Evolutionary conservation across 2,329 filamentous ascomycete species (phyloP), one percentile per base, ranked within the genome.

Genomic region (Aureobasidium sp.): DNA sequence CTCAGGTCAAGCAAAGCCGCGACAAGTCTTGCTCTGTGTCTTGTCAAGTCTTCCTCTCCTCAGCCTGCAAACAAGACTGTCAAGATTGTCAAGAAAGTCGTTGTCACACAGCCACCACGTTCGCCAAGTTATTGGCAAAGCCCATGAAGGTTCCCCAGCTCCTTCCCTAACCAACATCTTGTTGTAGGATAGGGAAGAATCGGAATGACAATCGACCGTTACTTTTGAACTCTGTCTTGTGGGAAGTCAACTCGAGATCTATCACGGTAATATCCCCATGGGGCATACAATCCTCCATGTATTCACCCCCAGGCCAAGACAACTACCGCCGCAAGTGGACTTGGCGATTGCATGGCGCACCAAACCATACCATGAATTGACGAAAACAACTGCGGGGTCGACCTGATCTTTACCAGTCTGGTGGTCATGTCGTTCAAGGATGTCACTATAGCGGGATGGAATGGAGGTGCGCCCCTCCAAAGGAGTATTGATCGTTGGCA

Each of bases 311-410:
- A 40, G 42, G 43, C 56, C 56, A 60, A 60, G 56, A 60, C 31
- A 15, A 27, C 13, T n/a, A 7, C 13, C 10, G n/a, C 9, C 16
- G 27, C 11, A 58, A 55, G 54, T 45, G 38, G 29, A 33, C 56
- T 60, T 60, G 56, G 56, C 56, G n/a, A 50, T 29, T 23, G 31
- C 43, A 50, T 60, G 43, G 42, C 56, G 43, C 38, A 29, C 33
- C 15, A 25, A 36, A 33, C 18, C 18, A 58, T 58, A 58, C 27
- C 55, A 33, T 4, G 2, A 33, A 47, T 33, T 23, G 55, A 40
- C 18, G 1, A 23, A n/a, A 4, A 23, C 16, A 23, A 1, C 15
- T 47, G 55, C 40, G 27, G 55, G 55, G 55, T 58, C 27, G 20
- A 43, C 18, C 42, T 20, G 6, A 23, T 11, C 2, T 20, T 33